A percentile compares a stretch with the other conserved stretches of the same genome.
Conservation (phyloP, 257 asterid species). For the Misopates orontium region DNA sequence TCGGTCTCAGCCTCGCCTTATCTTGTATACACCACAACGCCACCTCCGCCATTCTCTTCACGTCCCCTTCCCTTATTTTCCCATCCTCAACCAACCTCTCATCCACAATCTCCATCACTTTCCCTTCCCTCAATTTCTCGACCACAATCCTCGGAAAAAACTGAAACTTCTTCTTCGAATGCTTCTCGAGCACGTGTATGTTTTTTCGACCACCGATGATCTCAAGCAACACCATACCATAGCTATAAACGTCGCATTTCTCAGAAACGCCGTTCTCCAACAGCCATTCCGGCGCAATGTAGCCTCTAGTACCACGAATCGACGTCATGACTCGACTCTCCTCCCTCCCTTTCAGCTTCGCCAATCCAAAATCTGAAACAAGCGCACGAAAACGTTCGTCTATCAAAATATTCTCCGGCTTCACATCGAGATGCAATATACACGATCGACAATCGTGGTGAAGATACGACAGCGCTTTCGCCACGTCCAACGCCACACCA, state of each 20-base stretch:
- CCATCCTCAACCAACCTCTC: constrained; percentile 43
- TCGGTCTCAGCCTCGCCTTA: constrained; percentile 59
- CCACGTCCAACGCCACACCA: constrained; percentile 61
- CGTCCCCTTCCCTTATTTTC: constrained; percentile 39
- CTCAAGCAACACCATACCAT: constrained; percentile 72
- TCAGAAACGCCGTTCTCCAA: constrained; percentile 70
- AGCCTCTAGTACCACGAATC: constrained; percentile 75
- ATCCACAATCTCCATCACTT: constrained; percentile 62
- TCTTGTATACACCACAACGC: constrained; percentile 89
- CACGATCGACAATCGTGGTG: constrained; percentile 84
- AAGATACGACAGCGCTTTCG: constrained; percentile 63
- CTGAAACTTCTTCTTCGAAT: constrained; percentile 45
- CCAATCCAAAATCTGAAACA: constrained; percentile 68
- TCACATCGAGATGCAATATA: constrained; percentile 69
- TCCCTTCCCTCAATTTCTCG: constrained; percentile 62
- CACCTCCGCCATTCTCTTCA: constrained; percentile 49
- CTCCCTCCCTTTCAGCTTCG: constrained; percentile 70
- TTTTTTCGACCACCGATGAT: constrained; percentile 66
- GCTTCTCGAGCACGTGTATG: constrained; percentile 36
- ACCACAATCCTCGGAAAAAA: constrained; percentile 56
- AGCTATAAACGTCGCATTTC: constrained; percentile 72
- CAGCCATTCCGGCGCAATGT: constrained; percentile 87
- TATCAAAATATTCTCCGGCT: constrained; percentile 70
- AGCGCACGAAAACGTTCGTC: constrained; percentile 53
- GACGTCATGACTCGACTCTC: constrained; percentile 67